These are phyloP conservation scores for Silene conica DNA, from an alignment of 148 eudicot genomes.

Conservation along the genomic window DNA sequence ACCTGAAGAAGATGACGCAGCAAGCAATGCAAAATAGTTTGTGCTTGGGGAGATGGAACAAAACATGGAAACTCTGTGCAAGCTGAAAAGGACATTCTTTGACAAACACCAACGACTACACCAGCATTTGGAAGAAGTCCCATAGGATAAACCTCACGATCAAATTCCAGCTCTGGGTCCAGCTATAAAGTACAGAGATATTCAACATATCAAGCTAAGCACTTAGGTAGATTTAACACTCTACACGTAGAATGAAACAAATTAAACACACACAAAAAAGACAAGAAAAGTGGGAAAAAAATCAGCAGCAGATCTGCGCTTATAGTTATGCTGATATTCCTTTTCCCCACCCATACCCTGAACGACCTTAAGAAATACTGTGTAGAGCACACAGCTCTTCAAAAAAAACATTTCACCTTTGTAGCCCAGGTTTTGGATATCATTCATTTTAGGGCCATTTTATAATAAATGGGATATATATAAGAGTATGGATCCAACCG, in stretches of 20 bases:
- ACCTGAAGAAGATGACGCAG: constrained; percentile 99
- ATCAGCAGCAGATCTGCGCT: background rate
- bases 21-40: constrained; percentile 92
- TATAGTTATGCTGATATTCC: background rate
- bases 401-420: too few relatives aligned
- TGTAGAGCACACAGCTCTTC: too few relatives aligned
- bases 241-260: background rate
- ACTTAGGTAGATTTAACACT: background rate
- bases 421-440: too few relatives aligned
- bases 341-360: background rate
- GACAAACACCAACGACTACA: constrained; percentile 91
- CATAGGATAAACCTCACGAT: constrained; percentile 95
- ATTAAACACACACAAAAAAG: background rate
- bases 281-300: background rate
- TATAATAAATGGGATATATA: too few relatives aligned
- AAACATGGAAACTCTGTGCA: constrained; percentile 98
- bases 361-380: background rate
- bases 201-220: constrained; percentile 18
- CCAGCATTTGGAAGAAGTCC: constrained; percentile 99
- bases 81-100: constrained; percentile 93
- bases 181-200: constrained; percentile 42
- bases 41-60: constrained; percentile 98
- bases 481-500: too few relatives aligned
- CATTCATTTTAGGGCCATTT: too few relatives aligned
- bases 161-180: constrained; percentile 98